Evolutionary conservation across 345 rosid species (phyloP), one percentile per base, ranked within the genome.

Genomic region (Euclidium syriacum): DNA sequence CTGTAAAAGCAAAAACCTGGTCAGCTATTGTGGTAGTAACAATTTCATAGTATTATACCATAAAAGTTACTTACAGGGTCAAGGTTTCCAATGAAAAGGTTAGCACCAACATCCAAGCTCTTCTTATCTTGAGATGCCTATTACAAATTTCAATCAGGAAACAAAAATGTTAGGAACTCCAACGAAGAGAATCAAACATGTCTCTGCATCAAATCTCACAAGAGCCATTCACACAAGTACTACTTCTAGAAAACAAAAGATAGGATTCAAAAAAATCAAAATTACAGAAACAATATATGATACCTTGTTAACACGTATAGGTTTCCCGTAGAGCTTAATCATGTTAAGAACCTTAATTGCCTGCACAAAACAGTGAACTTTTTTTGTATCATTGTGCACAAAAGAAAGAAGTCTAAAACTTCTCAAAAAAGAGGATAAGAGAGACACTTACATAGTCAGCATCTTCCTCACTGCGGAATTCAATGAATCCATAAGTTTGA

Each of bases 111-210:
- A 58, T 94, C 99, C 80, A 90, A 75, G 64, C 95, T 94, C 82
- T 94, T 94, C 75, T 94, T 94, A 78, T 94, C 99, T 84, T 94
- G 99, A 16, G 99, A 81, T 6, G 97, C 96, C 99, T 94, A 70
- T 53, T 69, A 48, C 55, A 61, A n/a, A 67, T n/a, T 26, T 22
- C 17, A 52, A 38, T 12, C 17, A 33, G 40, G 27, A 36, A 40
- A 54, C 48, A 40, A 33, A n/a, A 52, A 23, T 1, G 48, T 57
- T 30, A 64, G 53, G 47, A 52, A 17, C 16, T 17, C 16, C 11
- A 5, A 22, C 3, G 5, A 26, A 23, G 3, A 14, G 1, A 47
- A 62, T 3, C 7, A 33, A 48, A 62, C 55, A 34, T 23, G 54
- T n/a, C 30, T 17, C 17, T 15, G 5, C 25, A 42, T 32, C 40